Percentiles rank a stretch among this genome's conserved stretches.
Evolutionary conservation across 1,284 basidiomycete genomes (phyloP).

Genomic region (Hortiboletus rubellus): DNA sequence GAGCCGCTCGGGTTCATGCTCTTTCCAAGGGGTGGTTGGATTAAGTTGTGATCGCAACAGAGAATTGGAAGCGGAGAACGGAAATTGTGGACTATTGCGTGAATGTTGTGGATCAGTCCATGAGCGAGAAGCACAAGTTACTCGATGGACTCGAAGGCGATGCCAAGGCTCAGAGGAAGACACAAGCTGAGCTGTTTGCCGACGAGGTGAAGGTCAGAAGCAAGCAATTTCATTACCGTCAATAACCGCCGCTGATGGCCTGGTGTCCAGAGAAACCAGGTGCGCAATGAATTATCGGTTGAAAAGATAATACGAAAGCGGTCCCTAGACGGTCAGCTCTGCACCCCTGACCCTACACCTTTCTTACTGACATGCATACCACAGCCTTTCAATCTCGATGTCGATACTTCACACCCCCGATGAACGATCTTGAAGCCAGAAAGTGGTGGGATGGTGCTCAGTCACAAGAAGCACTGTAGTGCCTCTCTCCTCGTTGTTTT

Average conservation of each 20-base stretch:
- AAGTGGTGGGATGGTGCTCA: conserved; percentile 70
- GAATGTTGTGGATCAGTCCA: conserved; percentile 64
- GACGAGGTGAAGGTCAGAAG: conserved; percentile 73
- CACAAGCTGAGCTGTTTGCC: conserved; percentile 59
- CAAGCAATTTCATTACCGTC: conserved; percentile 21
- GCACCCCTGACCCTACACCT: conserved; percentile 12
- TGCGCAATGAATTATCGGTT: conserved; percentile 76
- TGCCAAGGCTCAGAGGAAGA: conserved; percentile 47
- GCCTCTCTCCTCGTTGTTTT: conserved; percentile 34
- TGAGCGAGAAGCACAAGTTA: conserved; percentile 57
- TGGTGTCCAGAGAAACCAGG: conserved; percentile 64
- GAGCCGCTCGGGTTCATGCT: conserved; percentile 17
- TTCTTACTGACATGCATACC: conserved; percentile 19
- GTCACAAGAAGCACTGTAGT: conserved; percentile 36
- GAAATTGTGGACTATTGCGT: conserved; percentile 82
- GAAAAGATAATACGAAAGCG: conserved; percentile 80
- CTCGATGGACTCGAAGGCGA: conserved; percentile 46
- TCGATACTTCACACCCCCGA: conserved; percentile 75
- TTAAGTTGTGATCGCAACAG: conserved; percentile 40
- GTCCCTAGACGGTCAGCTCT: conserved; percentile 69
- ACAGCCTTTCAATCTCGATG: conserved; percentile 82
- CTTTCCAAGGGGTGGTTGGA: conserved; percentile 10
- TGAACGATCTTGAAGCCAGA: conserved; percentile 58
- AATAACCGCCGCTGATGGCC: conserved; percentile 33
- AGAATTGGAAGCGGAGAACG: conserved; percentile 81